Evolutionary conservation across 139 green algal species (phyloP).

Genomic region (Tetratostichococcus sp.): DNA sequence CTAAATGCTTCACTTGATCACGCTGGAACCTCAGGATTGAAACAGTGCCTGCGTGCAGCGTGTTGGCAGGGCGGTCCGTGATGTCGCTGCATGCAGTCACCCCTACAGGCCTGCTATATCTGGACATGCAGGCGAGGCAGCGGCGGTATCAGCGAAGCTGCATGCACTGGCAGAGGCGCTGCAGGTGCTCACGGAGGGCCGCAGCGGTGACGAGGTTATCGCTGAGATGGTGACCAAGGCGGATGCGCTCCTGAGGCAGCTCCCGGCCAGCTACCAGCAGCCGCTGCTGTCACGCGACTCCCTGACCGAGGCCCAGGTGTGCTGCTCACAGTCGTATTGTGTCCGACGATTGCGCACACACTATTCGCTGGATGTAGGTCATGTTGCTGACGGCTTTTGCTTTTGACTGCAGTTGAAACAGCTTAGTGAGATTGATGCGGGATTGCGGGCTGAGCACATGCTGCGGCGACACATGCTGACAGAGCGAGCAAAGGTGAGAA

Average conservation of each 20-base stretch:
- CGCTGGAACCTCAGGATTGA: too few species aligned
- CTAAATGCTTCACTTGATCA: too few species aligned
- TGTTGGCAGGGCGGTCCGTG: too few species aligned
- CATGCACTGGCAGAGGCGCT: slow-evolving; percentile 11
- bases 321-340: not conserved
- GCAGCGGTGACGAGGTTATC: slow-evolving; percentile 5
- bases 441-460: slow-evolving; percentile 35
- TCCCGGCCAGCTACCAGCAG: slow-evolving; percentile 32
- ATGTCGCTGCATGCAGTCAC: too few species aligned
- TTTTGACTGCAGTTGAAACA: slow-evolving; percentile 13
- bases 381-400: not conserved
- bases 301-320: slow-evolving; percentile 31
- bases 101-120: too few species aligned
- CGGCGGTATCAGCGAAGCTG: slow-evolving; percentile 22
- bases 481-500: slow-evolving; percentile 56
- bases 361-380: too few species aligned
- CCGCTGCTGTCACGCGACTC: slow-evolving; percentile 21
- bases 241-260: slow-evolving; percentile 11
- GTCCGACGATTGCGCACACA: not conserved
- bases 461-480: slow-evolving; percentile 61
- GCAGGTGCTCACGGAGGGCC: not conserved
- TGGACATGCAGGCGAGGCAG: not conserved
- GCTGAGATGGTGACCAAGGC: not conserved
- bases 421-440: slow-evolving; percentile 38
- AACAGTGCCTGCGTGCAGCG: too few species aligned